Evolutionary conservation across 2,329 filamentous ascomycete species (phyloP), one percentile per base, ranked within the genome.

Genomic region (Didymellaceae sp.): DNA sequence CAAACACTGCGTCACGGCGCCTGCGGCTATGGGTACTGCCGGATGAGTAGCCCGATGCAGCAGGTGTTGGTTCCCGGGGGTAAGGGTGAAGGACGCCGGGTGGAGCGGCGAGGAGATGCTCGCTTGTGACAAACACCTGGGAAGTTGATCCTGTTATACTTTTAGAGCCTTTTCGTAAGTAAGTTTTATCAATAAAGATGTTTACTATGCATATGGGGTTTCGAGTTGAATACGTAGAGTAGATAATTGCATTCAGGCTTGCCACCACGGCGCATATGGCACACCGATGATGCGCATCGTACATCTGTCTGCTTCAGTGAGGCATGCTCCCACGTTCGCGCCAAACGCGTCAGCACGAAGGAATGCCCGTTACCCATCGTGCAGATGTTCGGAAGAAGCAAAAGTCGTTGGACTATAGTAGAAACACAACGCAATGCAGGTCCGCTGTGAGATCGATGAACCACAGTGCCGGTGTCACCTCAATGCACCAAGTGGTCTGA

Each of bases 401-500:
- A 43, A 46, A 18, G 13, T 30, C 21, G 24, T 30, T 28, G 42
- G 18, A 32, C 25, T 8, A 21, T 21, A 22, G 32, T 25, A 28
- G 20, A 10, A 13, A 22, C 10, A 28, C 21, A 21, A 16, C 22
- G 30, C 13, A 22, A 42, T 46, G 37, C 48, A 40, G 37, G 37
- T 46, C 32, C 37, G 1, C 37, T 20, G 22, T 25, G n/a, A 33
- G 17, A 42, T 18, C 22, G 13, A 30, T 44, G 17, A 17, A 33
- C 37, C 31, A 13, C 3, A 34, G 13, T 11, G 25, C 10, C 42
- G 32, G 48, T 46, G 31, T 28, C 31, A 43, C 42, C 13, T 33
- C 17, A 20, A 33, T 32, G 42, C 32, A 28, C 2, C 25, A n/a
- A 41, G 41, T 52, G 42, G 42, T 10, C 48, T 46, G 48, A 52